Base-by-base conservation (phyloP, 2,329 filamentous ascomycete species). In the Colletotrichum lupini region DNA sequence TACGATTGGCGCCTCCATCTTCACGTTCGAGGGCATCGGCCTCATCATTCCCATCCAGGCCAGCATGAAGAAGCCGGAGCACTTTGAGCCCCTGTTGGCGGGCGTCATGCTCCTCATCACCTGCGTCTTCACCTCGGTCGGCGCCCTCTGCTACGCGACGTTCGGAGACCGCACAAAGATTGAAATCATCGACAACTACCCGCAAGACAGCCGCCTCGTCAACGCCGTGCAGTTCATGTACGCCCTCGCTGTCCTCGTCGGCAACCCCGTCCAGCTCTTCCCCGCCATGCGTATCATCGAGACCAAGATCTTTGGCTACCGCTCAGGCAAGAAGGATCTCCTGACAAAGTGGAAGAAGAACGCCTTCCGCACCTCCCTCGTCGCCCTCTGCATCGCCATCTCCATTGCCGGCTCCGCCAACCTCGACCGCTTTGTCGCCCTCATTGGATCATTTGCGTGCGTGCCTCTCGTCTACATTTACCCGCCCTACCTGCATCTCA, bases 21-120 rank as follows among this genome's bases (percentile, higher is more conserved):
- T 99, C 85, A 98, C 97, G 0, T 99, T 98, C 80, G 97, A 99
- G 81, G 97, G 97, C 32, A 97, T 99, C 74, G 97, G 97, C 14
- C 90, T 99, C 61, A 97, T 99, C 82, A 98, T 99, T 75, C 97
- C 97, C 0, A 98, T 99, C 73, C 97, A 99, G 83, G 95, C 97
- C 79, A 97, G 95, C 26, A 99, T 99, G 93, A 89, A 89, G 77
- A 85, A 91, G 71, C 93, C 93, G 0, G 85, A 93, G 74, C 87
- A 91, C 22, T 95, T 95, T 77, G 87, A 89, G 76, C 85, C 85
- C 69, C 86, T 95, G 3, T 88, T 95, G 1, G 92, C 87, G 73
- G 76, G 89, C 14, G 90, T 95, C 81, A 94, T 95, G 92, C 79
- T 91, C 73, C 86, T 94, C 81, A 93, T 94, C 79, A 94, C 93